phyloP scores from a whole-genome alignment of 106 monocot genomes.

The Acorus calamus region DNA sequence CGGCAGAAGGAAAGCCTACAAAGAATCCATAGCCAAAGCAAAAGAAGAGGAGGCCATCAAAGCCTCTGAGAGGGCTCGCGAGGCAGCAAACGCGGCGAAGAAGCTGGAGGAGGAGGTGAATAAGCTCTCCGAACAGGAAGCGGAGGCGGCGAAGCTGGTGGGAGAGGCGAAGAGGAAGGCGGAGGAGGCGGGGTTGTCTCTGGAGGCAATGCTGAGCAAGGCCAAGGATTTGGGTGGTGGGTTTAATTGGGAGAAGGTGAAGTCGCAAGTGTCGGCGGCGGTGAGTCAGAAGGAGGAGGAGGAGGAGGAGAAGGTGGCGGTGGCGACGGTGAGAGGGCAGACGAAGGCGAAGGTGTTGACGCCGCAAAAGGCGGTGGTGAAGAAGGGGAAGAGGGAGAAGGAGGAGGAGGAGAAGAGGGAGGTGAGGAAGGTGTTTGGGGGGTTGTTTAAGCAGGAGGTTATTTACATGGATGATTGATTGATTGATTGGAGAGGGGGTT shows the following conservation, averaged over 20 bases:
- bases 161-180: conserved; percentile 22
- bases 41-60: conserved; percentile 55
- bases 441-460: conserved; percentile 82
- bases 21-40: conserved; percentile 49
- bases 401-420: conserved; percentile 21
- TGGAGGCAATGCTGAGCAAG: conserved; percentile 38
- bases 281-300: conserved; percentile 17
- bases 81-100: conserved; percentile 35
- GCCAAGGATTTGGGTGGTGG: conserved; percentile 39
- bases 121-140: conserved; percentile 28
- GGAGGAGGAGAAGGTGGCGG: conserved; percentile 18
- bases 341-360: conserved; percentile 54
- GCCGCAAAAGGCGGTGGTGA: conserved; percentile 47
- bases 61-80: conserved; percentile 41
- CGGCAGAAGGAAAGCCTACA: conserved; percentile 70
- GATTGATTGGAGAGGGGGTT: conserved; percentile 26
- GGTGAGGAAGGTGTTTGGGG: conserved; percentile 64
- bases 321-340: conserved; percentile 62
- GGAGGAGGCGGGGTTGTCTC: conserved; percentile 31
- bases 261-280: conserved; percentile 41
- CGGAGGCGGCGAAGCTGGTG: conserved; percentile 14
- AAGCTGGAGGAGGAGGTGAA: conserved; percentile 38
- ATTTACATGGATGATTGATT: conserved; percentile 78
- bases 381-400: conserved; percentile 9
- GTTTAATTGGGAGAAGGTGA: conserved; percentile 63